Base-by-base conservation (phyloP, 1,139 yeast species). In the Candida frijolesensis region DNA sequence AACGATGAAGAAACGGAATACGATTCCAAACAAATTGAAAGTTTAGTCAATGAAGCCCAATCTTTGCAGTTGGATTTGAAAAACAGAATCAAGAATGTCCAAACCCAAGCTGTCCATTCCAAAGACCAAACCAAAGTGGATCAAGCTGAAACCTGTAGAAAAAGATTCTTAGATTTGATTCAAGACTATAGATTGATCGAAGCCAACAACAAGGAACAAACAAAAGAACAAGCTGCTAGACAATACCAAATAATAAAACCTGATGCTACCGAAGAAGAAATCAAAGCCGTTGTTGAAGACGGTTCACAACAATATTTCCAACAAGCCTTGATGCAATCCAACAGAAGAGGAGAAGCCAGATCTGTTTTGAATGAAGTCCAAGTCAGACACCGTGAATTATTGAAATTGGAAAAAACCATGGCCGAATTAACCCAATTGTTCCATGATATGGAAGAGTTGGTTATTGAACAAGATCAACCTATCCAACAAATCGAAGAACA, bases 291-390 rank as follows among this genome's bases (percentile, higher is more conserved):
- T 42, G 84, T 89, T 51, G 96, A 87, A 60, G 94, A 89, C 63
- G 85, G 85, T 49, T 87, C 91, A 50, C 90, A 88, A 66, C 98
- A 92, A 71, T 88, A 91, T 63, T 94, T 94, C 74, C 92, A 95
- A 56, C 96, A 91, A 71, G 97, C 97, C 14, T 79, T 94, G 59
- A 77, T 90, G 79, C 90, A 87, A 73, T 87, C 96, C 51, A 89
- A 90, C 70, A 86, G 97, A 73, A 85, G 96, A 64, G 99, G 99
- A 60, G 97, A 94, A 72, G 98, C 99, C 47, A 84, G 96, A 68
- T 84, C 97, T 34, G 99, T 96, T 2, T 80, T 94, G 62, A 89
- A 90, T 62, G 99, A 95, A 72, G 99, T 95, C 50, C 97, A 94
- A 72, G 85, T 89, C 44, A 87, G 99, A 76, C 99, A 95, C 76